phyloP scores from a whole-genome alignment of 73 alveolate species.

The Symbiodinium pilosum region DNA sequence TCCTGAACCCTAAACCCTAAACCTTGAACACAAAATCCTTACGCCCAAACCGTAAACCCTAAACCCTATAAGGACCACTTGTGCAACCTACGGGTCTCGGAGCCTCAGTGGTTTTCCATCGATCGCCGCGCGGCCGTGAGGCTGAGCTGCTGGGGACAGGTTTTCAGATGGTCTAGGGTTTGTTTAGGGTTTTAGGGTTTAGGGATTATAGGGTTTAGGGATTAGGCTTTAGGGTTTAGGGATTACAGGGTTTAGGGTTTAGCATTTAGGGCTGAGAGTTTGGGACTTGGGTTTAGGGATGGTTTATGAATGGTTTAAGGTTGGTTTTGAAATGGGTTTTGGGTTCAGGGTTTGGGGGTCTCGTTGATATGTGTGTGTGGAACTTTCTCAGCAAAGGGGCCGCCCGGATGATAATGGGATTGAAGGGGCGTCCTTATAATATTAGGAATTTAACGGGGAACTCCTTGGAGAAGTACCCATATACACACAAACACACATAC shows the following conservation, averaged over 20 bases:
- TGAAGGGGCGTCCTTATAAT: too few species aligned
- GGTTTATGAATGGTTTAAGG: neutral
- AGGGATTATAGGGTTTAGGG: neutral
- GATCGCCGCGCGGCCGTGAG: constrained; percentile 67
- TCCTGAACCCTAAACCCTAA: neutral
- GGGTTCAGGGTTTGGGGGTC: neutral
- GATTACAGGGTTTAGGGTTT: neutral
- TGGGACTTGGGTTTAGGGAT: neutral
- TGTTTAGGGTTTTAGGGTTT: neutral
- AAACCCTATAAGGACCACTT: neutral
- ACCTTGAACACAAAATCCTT: neutral
- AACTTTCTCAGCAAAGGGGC: too few species aligned
- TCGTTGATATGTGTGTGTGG: neutral
- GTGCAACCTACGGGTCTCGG: constrained; percentile 48
- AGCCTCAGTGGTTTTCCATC: constrained; percentile 41
- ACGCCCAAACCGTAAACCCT: too few species aligned
- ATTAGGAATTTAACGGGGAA: too few species aligned
- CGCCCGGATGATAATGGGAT: too few species aligned
- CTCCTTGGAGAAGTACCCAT: too few species aligned
- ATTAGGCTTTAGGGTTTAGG: neutral
- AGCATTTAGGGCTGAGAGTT: neutral
- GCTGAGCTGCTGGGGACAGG: neutral
- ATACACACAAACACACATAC: too few species aligned
- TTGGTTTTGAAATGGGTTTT: neutral
- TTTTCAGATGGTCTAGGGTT: neutral